Conservation (phyloP, 768 basidiomycete species). For the Amyloporia xantha region DNA sequence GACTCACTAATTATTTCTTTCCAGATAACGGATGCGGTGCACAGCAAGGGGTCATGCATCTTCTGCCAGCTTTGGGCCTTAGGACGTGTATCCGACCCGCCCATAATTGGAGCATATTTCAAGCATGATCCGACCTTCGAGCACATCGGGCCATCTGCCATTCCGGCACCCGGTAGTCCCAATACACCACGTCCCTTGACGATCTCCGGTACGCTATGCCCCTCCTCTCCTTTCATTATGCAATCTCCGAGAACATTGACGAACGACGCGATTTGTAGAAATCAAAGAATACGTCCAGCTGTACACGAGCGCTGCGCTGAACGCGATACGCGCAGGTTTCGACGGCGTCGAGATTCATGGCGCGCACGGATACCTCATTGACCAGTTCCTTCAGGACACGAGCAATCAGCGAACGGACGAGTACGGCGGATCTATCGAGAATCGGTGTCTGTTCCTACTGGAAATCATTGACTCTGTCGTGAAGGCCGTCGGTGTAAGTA, state of each 20-base stretch:
- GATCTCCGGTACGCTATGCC: background rate
- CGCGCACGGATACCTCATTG: slow-evolving; percentile 27
- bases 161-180: too few species aligned
- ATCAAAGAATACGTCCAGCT: slow-evolving; percentile 11
- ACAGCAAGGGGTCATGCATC: slow-evolving; percentile 44
- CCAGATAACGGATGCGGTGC: slow-evolving; percentile 50
- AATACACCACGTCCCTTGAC: too few species aligned
- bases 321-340: slow-evolving; percentile 25
- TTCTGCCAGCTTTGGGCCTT: slow-evolving; percentile 54
- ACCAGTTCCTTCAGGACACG: slow-evolving; percentile 36
- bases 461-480: slow-evolving; percentile 36
- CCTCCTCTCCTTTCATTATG: too few species aligned
- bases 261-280: background rate
- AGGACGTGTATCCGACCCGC: too few species aligned
- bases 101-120: too few species aligned
- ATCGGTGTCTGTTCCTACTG: slow-evolving; percentile 37
- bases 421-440: slow-evolving; percentile 41
- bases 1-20: background rate
- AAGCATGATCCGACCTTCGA: too few species aligned
- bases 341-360: slow-evolving; percentile 25
- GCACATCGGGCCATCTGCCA: too few species aligned
- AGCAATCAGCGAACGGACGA: slow-evolving; percentile 40
- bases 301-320: slow-evolving; percentile 17
- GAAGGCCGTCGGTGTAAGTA: slow-evolving; percentile 35
- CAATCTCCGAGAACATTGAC: too few species aligned